Base-by-base conservation (phyloP, 2,329 filamentous ascomycete genomes). In the Aureobasidium vineae region DNA sequence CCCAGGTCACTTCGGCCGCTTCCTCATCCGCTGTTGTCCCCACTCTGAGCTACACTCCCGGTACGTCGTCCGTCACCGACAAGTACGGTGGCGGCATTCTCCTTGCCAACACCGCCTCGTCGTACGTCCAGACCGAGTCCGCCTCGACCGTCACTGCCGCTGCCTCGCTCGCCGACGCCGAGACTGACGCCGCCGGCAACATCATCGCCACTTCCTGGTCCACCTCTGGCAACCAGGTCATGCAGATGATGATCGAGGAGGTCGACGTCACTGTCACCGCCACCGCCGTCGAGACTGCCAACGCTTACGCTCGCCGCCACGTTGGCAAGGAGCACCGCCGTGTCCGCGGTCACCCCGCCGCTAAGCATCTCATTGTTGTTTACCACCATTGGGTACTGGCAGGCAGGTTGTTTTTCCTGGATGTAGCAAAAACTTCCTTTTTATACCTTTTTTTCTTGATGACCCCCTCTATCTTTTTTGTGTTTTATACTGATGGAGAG, bases 211-310 rank as follows among this genome's bases (percentile, higher is more conserved):
- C 80, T 31, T 77, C 74, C 40, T 79, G 75, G 53, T 79, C 77
- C 71, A 81, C 79, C 64, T 75, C 75, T 69, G 76, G 71, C 38
- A 79, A 78, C 68, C 73, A 77, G 66, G 79, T 81, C 52, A 76
- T 80, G 71, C 79, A 81, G 70, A 72, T 81, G 53, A 76, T 76
- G 57, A 77, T 81, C 68, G 76, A 79, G 73, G 75, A 82, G 71
- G 74, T 78, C 43, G 73, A 77, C 21, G 72, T 81, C 49, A 79
- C 76, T 31, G 77, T 80, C 63, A 81, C 78, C 6, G 77, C 75
- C 4, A 71, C 73, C 23, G 70, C 73, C 3, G 69, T 72, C 1
- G 69, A 70, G 26, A 70, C 68, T 23, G 66, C 66, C 26, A 31
- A 59, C 50, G 33, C 38, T 40, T 70, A 71, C 66, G 70, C 67